Evolutionary conservation across 2,329 filamentous ascomycete genomes (phyloP).

Genomic region (Verruconis gallopava): DNA sequence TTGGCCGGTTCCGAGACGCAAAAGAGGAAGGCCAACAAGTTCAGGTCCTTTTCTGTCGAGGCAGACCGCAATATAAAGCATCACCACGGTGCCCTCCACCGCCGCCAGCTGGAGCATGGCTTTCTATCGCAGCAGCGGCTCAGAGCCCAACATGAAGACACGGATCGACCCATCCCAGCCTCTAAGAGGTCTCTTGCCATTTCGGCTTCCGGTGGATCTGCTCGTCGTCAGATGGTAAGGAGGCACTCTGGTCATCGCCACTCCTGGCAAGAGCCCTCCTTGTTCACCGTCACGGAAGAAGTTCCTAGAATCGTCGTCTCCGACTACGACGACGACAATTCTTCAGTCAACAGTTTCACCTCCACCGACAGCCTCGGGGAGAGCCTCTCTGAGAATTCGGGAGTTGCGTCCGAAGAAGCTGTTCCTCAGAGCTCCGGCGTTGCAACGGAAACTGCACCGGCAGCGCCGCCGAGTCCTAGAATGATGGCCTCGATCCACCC

Average conservation of each 20-base stretch:
- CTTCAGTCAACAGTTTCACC: too few species aligned
- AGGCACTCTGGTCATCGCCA: conserved; percentile 7
- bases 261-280: conserved; percentile 6
- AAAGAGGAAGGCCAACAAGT: conserved; percentile 5
- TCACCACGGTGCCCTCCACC: conserved; percentile 3
- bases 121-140: neutral
- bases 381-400: too few species aligned
- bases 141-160: neutral
- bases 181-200: neutral
- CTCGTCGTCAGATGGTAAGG: conserved; percentile 2
- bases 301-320: neutral
- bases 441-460: too few species aligned
- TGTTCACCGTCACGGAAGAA: conserved; percentile 7
- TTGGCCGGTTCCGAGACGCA: conserved; percentile 1
- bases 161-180: neutral
- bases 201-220: too few species aligned
- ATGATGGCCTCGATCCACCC: too few species aligned
- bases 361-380: too few species aligned
- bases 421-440: too few species aligned
- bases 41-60: conserved; percentile 6
- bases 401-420: too few species aligned
- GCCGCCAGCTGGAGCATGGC: conserved; percentile 4
- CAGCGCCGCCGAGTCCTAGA: too few species aligned
- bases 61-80: neutral
- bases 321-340: neutral